Conservation (phyloP, 371 early-diverging fungal genomes). For the Mortierella sp. region DNA sequence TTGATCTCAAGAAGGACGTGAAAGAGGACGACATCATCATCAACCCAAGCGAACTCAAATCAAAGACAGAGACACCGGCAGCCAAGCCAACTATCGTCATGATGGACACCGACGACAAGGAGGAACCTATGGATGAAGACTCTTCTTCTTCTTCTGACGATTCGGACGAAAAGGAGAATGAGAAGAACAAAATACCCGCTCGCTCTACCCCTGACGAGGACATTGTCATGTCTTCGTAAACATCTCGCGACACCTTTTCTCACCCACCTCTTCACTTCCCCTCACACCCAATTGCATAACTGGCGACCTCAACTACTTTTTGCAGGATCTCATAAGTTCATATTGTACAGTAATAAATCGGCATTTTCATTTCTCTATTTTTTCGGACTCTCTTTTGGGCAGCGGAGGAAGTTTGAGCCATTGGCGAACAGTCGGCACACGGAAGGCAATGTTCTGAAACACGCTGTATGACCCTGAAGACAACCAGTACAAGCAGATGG, state of each 20-base stretch:
- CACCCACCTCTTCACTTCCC: too few species aligned
- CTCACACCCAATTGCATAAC: slow-evolving; percentile 7
- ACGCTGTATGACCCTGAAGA: slow-evolving; percentile 75
- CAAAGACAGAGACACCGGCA: not conserved
- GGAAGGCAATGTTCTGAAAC: slow-evolving; percentile 68
- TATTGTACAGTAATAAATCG: slow-evolving; percentile 35
- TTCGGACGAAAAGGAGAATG: not conserved
- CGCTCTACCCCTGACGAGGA: slow-evolving; percentile 24
- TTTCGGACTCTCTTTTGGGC: slow-evolving; percentile 18
- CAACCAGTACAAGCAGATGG: slow-evolving; percentile 74
- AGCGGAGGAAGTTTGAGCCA: slow-evolving; percentile 47
- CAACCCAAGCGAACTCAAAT: slow-evolving; percentile 31
- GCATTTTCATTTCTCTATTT: slow-evolving; percentile 5
- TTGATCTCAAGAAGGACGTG: slow-evolving; percentile 55
- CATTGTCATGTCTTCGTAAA: slow-evolving; percentile 31
- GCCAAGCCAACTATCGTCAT: slow-evolving; percentile 43
- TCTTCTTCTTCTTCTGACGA: slow-evolving; percentile 6
- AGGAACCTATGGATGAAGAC: not conserved
- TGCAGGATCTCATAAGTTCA: not conserved
- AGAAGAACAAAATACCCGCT: slow-evolving; percentile 16
- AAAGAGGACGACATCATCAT: slow-evolving; percentile 56
- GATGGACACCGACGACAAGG: slow-evolving; percentile 41
- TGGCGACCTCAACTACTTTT: not conserved
- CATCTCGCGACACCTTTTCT: not conserved
- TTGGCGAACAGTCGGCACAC: slow-evolving; percentile 34